A percentile compares a stretch with the other conserved stretches of the same genome.
Evolutionary conservation across 441 rosid species (phyloP).

Genomic region (Sinapis alba): DNA sequence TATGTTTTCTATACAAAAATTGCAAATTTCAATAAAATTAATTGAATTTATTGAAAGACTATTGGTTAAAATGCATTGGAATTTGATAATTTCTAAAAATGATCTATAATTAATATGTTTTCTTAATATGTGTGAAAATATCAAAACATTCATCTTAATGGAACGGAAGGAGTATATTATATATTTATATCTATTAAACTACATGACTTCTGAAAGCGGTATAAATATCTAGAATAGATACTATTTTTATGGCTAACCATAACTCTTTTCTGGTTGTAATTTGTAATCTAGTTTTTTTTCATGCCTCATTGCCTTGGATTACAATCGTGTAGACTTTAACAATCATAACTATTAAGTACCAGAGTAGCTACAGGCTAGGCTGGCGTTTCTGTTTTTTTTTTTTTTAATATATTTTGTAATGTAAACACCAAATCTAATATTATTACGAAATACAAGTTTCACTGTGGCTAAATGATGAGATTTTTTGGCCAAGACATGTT

Average conservation of each 20-base stretch:
- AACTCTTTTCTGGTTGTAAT: constrained; percentile 6
- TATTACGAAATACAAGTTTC: background rate
- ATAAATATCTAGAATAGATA: background rate
- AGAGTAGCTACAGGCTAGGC: background rate
- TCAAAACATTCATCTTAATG: too few relatives aligned
- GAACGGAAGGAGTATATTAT: too few relatives aligned
- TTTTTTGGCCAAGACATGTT: background rate
- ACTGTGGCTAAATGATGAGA: background rate
- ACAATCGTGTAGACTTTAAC: background rate
- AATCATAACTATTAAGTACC: background rate
- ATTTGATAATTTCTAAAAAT: too few relatives aligned
- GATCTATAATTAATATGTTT: too few relatives aligned
- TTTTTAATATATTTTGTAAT: background rate
- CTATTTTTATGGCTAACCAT: constrained; percentile 3
- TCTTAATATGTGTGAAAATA: too few relatives aligned
- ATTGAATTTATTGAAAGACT: too few relatives aligned
- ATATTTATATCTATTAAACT: too few relatives aligned
- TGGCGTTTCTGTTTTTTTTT: background rate
- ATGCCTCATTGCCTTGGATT: background rate
- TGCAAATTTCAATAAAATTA: too few relatives aligned
- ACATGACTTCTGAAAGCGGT: constrained; percentile 9
- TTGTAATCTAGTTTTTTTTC: background rate
- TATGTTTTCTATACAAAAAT: too few relatives aligned
- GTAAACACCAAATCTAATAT: background rate
- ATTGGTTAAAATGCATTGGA: too few relatives aligned